Evolutionary conservation across 495 filamentous ascomycete species (phyloP), one percentile per base, ranked within the genome.

Genomic region (Hypoxylon crocopeplum): DNA sequence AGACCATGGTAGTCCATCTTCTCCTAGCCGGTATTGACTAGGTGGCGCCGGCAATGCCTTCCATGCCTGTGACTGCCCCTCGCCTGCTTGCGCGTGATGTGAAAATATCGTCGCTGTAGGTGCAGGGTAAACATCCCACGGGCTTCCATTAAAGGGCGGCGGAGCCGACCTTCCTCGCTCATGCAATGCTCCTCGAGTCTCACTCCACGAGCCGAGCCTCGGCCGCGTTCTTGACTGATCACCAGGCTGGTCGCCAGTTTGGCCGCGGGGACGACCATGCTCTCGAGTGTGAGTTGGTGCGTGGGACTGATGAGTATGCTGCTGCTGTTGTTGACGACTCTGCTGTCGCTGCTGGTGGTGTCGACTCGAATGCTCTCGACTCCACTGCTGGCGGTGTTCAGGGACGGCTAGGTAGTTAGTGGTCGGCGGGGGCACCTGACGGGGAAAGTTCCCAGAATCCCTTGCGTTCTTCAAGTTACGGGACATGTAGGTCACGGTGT

Each of bases 1-100:
- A 29, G 74, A 78, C 78, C 78, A 80, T 6, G 77, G 75, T 33
- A 78, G 54, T 11, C 68, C 72, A 17, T 74, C 78, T 39, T 78
- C 75, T 7, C 78, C 78, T 20, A 78, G 64, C 12, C 78, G 73
- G 45, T 71, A 78, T 46, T 72, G 69, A 11, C 64, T 70, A 16
- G 77, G 77, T 13, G 56, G 62, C 3, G 75, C 70, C 0, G 77
- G 75, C 20, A 79, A 36, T 7, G 69, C 72, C 24, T 78, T 78
- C 62, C 58, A 67, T 11, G 67, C 25, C 42, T 72, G 51, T 5
- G 67, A 53, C 39, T 48, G 57, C 8, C 13, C 48, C 48, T 29
- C 56, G 20, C 22, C 36, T 10, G 48, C 20, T 12, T 59, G 37
- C 7, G 29, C 17, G 6, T 40, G 53, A 29, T 48, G 41, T 13